phyloP scores from a whole-genome alignment of 2,329 filamentous ascomycete genomes.

The Penicillium sp. region DNA sequence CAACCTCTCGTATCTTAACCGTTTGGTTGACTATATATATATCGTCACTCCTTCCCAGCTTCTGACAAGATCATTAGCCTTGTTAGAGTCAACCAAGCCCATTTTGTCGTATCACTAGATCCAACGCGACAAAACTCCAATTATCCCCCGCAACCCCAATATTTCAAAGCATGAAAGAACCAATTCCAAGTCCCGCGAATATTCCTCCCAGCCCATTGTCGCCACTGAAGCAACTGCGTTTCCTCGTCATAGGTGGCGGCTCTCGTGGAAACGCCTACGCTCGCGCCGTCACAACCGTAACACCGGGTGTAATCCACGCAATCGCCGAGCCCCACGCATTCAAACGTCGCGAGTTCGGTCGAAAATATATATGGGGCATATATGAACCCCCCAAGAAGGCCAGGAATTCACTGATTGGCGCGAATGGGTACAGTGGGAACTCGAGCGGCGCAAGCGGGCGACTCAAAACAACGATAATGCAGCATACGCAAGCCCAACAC shows the following conservation, averaged over 20 bases:
- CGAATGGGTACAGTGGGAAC: slow-evolving; percentile 73
- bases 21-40: not conserved
- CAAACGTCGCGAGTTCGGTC: slow-evolving; percentile 70
- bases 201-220: not conserved
- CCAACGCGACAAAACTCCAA: not conserved
- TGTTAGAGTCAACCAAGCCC: not conserved
- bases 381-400: slow-evolving; percentile 50
- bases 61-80: not conserved
- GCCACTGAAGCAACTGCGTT: slow-evolving; percentile 49
- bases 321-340: slow-evolving; percentile 78
- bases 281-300: slow-evolving; percentile 61
- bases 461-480: slow-evolving; percentile 26
- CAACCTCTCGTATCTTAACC: not conserved
- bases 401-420: slow-evolving; percentile 72
- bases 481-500: slow-evolving; percentile 39
- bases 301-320: slow-evolving; percentile 67
- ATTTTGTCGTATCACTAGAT: not conserved
- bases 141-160: not conserved
- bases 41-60: not conserved
- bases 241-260: slow-evolving; percentile 80
- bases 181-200: slow-evolving; percentile 9
- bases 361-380: slow-evolving; percentile 68
- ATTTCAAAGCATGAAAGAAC: slow-evolving; percentile 21
- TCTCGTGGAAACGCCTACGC: slow-evolving; percentile 75
- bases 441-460: slow-evolving; percentile 53